Base-by-base conservation (phyloP, 306 rosid genomes). In the Vigna nakashimae region DNA sequence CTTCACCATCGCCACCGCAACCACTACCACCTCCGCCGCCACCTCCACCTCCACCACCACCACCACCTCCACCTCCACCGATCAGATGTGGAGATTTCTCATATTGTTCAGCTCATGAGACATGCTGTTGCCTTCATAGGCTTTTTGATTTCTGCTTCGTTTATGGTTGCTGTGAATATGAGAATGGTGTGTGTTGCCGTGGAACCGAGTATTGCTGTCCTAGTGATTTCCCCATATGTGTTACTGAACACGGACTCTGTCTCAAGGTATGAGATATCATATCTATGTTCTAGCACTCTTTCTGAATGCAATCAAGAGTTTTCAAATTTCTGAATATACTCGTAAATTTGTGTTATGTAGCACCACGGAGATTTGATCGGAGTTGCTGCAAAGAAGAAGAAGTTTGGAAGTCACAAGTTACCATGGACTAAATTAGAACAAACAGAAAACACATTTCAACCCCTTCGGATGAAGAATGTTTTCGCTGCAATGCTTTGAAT, bases 191-290 rank as follows among this genome's bases (percentile, higher is more conserved):
- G 71, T 89, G 97, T 74, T 92, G 97, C 74, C 48, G 72, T 11
- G 97, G 91, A 58, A 82, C 92, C 5, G 80, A 87, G 6, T 92
- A 84, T 69, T 92, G 97, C 65, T 92, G 97, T 76, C 97, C 97
- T 0, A 51, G 85, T 73, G 90, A 89, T 46, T 92, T 86, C 78
- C 97, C 96, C 78, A 76, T 90, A 68, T 92, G 96, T 73, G 97
- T 89, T 62, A 26, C 83, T 22, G 57, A 82, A 49, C 87, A 86
- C 7, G 90, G 92, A 68, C 82, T 90, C 1, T 92, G 97, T 77
- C 93, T 92, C 43, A 77, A 82, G 86, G 96, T 92, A 82, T 58
- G 70, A 63, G 10, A 8, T 17, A 26, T 46, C 48, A 14, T 5
- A 2, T 7, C 15, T 73, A 56, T 42, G 32, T 8, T 59, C 4